phyloP scores from a whole-genome alignment of 345 rosid genomes.

The Xanthoceras sorbifolium region DNA sequence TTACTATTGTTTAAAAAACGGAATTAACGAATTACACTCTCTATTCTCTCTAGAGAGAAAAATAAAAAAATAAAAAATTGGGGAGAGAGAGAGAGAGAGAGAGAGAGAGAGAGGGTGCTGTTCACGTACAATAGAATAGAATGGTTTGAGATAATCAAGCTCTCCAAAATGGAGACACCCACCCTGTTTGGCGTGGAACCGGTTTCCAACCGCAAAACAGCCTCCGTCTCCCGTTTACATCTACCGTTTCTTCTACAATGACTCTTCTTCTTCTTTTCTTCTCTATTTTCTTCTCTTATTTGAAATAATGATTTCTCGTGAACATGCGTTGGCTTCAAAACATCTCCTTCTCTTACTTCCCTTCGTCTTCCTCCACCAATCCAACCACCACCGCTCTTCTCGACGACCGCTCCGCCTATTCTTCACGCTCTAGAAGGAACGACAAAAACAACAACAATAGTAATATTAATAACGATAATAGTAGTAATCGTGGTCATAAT shows the following conservation, averaged over 20 bases:
- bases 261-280: not conserved
- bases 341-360: slow-evolving; percentile 52
- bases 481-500: not conserved
- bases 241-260: not conserved
- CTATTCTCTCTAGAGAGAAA: too few species aligned
- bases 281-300: not conserved
- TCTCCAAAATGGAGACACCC: not conserved
- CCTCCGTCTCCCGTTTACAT: not conserved
- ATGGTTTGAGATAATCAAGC: not conserved
- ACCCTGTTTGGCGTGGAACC: slow-evolving; percentile 18
- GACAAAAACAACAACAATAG: not conserved
- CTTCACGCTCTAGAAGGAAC: slow-evolving; percentile 19
- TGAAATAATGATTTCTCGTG: slow-evolving; percentile 37
- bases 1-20: not conserved
- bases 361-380: slow-evolving; percentile 27
- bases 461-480: not conserved
- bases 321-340: slow-evolving; percentile 80
- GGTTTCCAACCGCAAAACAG: not conserved
- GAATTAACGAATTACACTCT: not conserved
- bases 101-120: not conserved
- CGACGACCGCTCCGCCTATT: slow-evolving; percentile 30
- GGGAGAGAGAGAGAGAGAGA: not conserved
- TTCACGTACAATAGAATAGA: not conserved
- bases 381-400: slow-evolving; percentile 22
- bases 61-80: too few species aligned